Conservation (phyloP, 2,329 filamentous ascomycete species). For the Trichocomaceae sp. region DNA sequence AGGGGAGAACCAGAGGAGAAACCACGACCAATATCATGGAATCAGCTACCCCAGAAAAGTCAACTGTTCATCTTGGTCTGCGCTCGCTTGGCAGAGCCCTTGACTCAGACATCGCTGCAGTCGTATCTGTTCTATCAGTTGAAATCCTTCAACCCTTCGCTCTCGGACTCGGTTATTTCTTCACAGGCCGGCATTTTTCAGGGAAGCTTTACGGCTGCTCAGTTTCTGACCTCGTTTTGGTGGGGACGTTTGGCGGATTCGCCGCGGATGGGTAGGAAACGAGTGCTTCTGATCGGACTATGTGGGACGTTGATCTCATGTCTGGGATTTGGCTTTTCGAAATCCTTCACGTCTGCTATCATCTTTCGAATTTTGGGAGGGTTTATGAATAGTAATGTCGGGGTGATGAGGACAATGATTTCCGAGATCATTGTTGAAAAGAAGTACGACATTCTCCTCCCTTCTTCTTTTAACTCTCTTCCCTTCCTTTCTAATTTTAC, state of each 20-base stretch:
- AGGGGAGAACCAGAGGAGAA: slow-evolving; percentile 1
- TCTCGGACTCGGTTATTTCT: slow-evolving; percentile 60
- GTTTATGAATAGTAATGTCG: slow-evolving; percentile 64
- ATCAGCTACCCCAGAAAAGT: slow-evolving; percentile 65
- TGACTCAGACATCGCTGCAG: slow-evolving; percentile 70
- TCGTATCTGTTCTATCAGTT: slow-evolving; percentile 86
- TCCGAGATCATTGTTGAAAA: slow-evolving; percentile 65
- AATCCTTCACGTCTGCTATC: slow-evolving; percentile 55
- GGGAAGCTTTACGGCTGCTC: slow-evolving; percentile 71
- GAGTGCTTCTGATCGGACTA: slow-evolving; percentile 69
- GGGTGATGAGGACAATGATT: slow-evolving; percentile 69
- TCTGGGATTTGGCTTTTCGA: slow-evolving; percentile 63
- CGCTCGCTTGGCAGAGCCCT: slow-evolving; percentile 71
- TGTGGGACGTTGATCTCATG: slow-evolving; percentile 61
- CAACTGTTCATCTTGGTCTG: slow-evolving; percentile 73
- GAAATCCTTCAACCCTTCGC: slow-evolving; percentile 62
- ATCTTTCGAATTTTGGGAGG: slow-evolving; percentile 63
- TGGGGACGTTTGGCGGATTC: slow-evolving; percentile 70
- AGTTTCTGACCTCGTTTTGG: slow-evolving; percentile 74
- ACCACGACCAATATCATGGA: slow-evolving; percentile 53
- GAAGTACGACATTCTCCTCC: slow-evolving; percentile 41
- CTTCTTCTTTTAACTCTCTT: neutral
- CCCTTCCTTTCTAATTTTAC: neutral
- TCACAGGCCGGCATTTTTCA: slow-evolving; percentile 70
- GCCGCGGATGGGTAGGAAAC: slow-evolving; percentile 63